Percentiles rank a stretch among this genome's conserved stretches.
Evolutionary conservation across 2,329 filamentous ascomycete genomes (phyloP).

Genomic region (Achaetomium macrosporum): DNA sequence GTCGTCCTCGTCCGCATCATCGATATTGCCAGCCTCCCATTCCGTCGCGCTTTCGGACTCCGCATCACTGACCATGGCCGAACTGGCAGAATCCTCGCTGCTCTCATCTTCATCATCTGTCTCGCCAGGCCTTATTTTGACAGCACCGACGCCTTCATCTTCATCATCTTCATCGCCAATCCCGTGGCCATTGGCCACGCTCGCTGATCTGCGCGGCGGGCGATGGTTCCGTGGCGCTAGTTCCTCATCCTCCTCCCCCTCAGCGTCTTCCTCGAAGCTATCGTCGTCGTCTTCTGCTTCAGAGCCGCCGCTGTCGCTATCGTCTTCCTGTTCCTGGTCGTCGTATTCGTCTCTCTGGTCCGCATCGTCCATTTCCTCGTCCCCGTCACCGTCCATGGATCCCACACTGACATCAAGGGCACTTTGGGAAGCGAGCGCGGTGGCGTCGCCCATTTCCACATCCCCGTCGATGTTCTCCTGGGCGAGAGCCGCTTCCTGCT

Average conservation of each 20-base stretch:
- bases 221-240: constrained; percentile 11
- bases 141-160: constrained; percentile 51
- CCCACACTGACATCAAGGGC: constrained; percentile 18
- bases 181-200: constrained; percentile 16
- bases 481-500: constrained; percentile 38
- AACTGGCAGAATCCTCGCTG: constrained; percentile 27
- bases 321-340: constrained; percentile 23
- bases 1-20: constrained; percentile 49
- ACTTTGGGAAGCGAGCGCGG: constrained; percentile 16
- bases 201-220: constrained; percentile 19
- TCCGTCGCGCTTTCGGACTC: constrained; percentile 53
- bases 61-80: constrained; percentile 45
- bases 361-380: constrained; percentile 23
- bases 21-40: constrained; percentile 51
- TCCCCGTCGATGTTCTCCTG: constrained; percentile 33
- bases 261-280: constrained; percentile 26
- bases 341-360: constrained; percentile 30
- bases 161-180: constrained; percentile 34
- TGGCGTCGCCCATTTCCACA: constrained; percentile 25
- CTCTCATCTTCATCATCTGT: constrained; percentile 39
- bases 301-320: constrained; percentile 16
- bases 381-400: constrained; percentile 18
- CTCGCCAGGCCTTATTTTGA: constrained; percentile 50
- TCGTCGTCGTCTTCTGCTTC: constrained; percentile 27
- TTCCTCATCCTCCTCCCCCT: constrained; percentile 28